A percentile compares a stretch with the other conserved stretches of the same genome.
Evolutionary conservation across 2,329 filamentous ascomycete species (phyloP).

Genomic region (Fusarium chaquense): DNA sequence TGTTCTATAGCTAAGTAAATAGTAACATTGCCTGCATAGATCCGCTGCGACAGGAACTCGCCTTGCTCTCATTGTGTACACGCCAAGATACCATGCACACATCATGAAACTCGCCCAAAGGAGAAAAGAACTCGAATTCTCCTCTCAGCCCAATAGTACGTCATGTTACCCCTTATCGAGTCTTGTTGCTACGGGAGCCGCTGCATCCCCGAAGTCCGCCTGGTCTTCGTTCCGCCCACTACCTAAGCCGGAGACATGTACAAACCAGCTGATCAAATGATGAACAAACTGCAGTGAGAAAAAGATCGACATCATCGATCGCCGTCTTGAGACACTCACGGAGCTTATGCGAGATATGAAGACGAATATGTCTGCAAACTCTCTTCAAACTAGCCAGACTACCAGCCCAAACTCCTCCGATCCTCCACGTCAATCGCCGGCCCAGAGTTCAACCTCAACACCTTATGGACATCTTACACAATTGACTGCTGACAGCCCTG

Average conservation of each 20-base stretch:
- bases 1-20: slow-evolving; percentile 20
- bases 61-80: slow-evolving; percentile 54
- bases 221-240: not conserved
- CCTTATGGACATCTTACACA: slow-evolving; percentile 37
- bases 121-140: slow-evolving; percentile 55
- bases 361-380: slow-evolving; percentile 35
- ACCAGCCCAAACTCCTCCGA: slow-evolving; percentile 34
- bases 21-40: slow-evolving; percentile 39
- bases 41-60: slow-evolving; percentile 54
- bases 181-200: not conserved
- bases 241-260: not conserved
- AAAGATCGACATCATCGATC: slow-evolving; percentile 56
- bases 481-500: slow-evolving; percentile 45
- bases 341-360: slow-evolving; percentile 52
- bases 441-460: slow-evolving; percentile 30
- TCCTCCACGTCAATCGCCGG: slow-evolving; percentile 25
- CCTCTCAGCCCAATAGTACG: slow-evolving; percentile 55
- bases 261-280: not conserved
- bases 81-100: slow-evolving; percentile 54
- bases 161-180: not conserved
- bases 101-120: slow-evolving; percentile 50
- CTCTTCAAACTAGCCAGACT: slow-evolving; percentile 22
- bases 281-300: slow-evolving; percentile 47
- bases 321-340: slow-evolving; percentile 52
- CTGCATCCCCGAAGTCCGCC: not conserved